A percentile compares a stretch with the other conserved stretches of the same genome.
Evolutionary conservation across 768 basidiomycete genomes (phyloP).

Genomic region (Tephrocybe sp.): DNA sequence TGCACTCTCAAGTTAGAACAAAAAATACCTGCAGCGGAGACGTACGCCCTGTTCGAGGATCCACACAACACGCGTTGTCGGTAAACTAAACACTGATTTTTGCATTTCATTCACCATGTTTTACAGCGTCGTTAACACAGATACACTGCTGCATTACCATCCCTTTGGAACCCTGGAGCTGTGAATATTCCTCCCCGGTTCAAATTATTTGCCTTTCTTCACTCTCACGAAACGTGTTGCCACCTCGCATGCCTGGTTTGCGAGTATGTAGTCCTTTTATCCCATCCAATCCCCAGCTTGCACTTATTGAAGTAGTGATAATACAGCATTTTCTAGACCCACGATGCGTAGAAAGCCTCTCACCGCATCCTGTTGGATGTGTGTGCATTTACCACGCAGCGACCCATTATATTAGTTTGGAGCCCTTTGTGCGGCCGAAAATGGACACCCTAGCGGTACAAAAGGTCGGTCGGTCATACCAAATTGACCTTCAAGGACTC

Average conservation of each 20-base stretch:
- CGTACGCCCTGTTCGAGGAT: no score
- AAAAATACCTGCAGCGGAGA: no score
- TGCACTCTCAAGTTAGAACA: no score
- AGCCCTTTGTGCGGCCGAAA: conserved; percentile 11
- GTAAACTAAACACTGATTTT: no score
- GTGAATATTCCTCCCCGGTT: not conserved
- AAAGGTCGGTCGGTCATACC: not conserved
- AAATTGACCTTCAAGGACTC: conserved; percentile 7
- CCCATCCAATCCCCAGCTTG: conserved; percentile 10
- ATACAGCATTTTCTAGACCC: conserved; percentile 1
- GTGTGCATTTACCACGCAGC: not conserved
- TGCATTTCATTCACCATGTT: no score
- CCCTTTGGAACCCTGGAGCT: not conserved
- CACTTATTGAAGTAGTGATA: conserved; percentile 7
- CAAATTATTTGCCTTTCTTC: not conserved
- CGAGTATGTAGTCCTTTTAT: conserved; percentile 1
- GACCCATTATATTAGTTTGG: not conserved
- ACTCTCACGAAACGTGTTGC: conserved; percentile 10
- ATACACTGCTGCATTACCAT: not conserved
- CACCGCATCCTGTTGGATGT: not conserved
- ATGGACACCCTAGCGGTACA: conserved; percentile 8
- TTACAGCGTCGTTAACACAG: no score
- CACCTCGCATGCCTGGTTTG: conserved; percentile 1
- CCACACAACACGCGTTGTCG: no score
- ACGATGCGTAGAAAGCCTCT: not conserved